These are phyloP conservation scores for Candida suzukii DNA, from an alignment of 805 yeast species.

Conservation along the genomic window DNA sequence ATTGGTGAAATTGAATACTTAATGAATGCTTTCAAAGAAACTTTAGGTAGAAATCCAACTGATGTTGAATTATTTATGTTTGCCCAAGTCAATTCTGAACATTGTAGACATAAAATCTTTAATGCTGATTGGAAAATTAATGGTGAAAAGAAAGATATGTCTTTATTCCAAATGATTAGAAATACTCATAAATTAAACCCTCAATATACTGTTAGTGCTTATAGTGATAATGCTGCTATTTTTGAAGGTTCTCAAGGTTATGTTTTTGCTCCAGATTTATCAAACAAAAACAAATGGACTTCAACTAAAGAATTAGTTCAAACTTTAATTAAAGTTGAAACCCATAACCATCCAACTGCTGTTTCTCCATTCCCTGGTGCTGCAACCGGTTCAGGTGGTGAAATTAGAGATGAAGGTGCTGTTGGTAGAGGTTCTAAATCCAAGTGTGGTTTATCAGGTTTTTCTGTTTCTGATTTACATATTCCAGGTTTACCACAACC, in stretches of 20 bases:
- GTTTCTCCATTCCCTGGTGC: conserved; percentile 99
- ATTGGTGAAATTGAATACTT: conserved; percentile 88
- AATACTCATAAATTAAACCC: conserved; percentile 82
- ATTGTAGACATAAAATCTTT: conserved; percentile 97
- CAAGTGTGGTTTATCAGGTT: conserved; percentile 94
- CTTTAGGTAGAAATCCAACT: conserved; percentile 82
- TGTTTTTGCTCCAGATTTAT: conserved; percentile 70
- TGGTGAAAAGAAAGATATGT: conserved; percentile 60
- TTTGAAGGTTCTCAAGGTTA: conserved; percentile 77
- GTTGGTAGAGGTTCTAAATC: conserved; percentile 98
- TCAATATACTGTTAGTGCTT: conserved; percentile 83
- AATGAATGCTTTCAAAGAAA: conserved; percentile 70
- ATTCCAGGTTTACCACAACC: conserved; percentile 87
- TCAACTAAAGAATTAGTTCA: conserved; percentile 74
- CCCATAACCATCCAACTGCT: conserved; percentile 99
- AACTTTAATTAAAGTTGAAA: conserved; percentile 91
- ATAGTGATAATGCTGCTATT: conserved; percentile 97
- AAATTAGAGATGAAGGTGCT: conserved; percentile 99
- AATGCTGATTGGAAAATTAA: conserved; percentile 98
- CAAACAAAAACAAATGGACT: conserved; percentile 59
- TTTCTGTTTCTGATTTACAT: conserved; percentile 80
- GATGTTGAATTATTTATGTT: conserved; percentile 98
- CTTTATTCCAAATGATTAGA: conserved; percentile 91
- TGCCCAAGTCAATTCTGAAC: conserved; percentile 99
- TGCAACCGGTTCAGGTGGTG: conserved; percentile 99